Conservation (phyloP, 345 rosid genomes). For the Lenwebbia sp. region DNA sequence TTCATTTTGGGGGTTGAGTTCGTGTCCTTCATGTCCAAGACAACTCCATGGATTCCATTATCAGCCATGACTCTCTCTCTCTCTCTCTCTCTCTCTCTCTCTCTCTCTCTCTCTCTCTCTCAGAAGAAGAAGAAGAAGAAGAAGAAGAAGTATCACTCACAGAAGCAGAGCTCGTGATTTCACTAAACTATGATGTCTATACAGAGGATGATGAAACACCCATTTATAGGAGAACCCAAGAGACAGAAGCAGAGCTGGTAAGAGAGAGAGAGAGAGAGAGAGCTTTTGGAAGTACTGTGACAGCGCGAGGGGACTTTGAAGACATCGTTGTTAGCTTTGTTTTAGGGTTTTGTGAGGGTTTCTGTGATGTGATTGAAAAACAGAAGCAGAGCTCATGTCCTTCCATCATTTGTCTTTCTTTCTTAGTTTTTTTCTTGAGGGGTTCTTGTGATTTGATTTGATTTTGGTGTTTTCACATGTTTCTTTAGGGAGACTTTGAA, state of each 20-base stretch:
- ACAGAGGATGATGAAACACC: not conserved
- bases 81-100: too few relatives aligned
- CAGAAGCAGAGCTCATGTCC: too few relatives aligned
- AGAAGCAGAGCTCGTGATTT: not conserved
- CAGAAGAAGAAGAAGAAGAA: too few relatives aligned
- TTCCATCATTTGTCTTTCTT: not conserved
- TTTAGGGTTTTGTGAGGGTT: too few relatives aligned
- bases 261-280: not conserved
- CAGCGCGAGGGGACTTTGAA: too few relatives aligned
- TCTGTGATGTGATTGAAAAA: too few relatives aligned
- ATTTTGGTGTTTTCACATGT: not conserved
- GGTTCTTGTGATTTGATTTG: not conserved
- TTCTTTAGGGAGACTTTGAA: not conserved
- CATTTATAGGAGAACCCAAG: not conserved
- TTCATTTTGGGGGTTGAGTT: constrained; percentile 9
- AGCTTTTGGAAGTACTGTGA: not conserved
- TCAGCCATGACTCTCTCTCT: constrained; percentile 36
- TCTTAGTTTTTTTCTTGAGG: not conserved
- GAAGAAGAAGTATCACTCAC: too few relatives aligned
- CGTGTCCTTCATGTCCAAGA: constrained; percentile 34
- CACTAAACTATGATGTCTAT: not conserved
- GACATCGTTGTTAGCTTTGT: too few relatives aligned
- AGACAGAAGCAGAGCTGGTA: not conserved
- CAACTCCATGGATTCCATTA: constrained; percentile 31
- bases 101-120: too few relatives aligned